Base-by-base conservation (phyloP, 805 yeast species). In the Kodamaea lidongshanica region DNA sequence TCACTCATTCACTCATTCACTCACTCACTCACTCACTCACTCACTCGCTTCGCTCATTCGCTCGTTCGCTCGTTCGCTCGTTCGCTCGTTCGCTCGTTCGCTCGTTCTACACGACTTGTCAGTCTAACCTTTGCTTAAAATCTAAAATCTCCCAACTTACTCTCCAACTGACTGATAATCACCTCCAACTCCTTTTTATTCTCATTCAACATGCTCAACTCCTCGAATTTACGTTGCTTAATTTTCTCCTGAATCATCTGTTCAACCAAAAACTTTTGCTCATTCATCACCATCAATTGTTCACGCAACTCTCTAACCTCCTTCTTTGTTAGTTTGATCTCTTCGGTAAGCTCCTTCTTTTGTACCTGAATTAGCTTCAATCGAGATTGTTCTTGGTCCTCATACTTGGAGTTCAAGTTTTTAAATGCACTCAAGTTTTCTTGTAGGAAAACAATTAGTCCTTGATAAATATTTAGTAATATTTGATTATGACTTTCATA, bases 281-380 rank as follows among this genome's bases (percentile, higher is more conserved):
- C 97, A 37, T 79, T 79, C 47, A 86, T 56, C 7, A 89, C 96
- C 80, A 88, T 82, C 35, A 88, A 56, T 40, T 80, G 79, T 41
- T 86, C 89, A 26, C 92, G 57, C 16, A 66, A 56, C 28, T 67
- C 67, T 24, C 87, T 65, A 7, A 81, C 70, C 39, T 77, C 70
- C 29, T 54, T 58, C 43, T 71, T 67, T 4, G 77, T 66, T 2
- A 70, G 45, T 16, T 52, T 52, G 3, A 63, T 59, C 5, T 18
- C 29, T 7, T 30, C 29, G n/a, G 19, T 25, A 4, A 25, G 30
- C 16, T 26, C 28, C 20, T 25, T 15, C 17, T 18, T 26, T n/a
- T 19, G 16, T 11, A 12, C 25, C 20, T 25, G 30, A 6, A 30
- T 33, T 11, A 31, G 38, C n/a, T 33, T 32, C 26, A 50, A 41